These are phyloP conservation scores for Annona cherimola DNA, from an alignment of 164 flowering plant species.

Conservation along the genomic window DNA sequence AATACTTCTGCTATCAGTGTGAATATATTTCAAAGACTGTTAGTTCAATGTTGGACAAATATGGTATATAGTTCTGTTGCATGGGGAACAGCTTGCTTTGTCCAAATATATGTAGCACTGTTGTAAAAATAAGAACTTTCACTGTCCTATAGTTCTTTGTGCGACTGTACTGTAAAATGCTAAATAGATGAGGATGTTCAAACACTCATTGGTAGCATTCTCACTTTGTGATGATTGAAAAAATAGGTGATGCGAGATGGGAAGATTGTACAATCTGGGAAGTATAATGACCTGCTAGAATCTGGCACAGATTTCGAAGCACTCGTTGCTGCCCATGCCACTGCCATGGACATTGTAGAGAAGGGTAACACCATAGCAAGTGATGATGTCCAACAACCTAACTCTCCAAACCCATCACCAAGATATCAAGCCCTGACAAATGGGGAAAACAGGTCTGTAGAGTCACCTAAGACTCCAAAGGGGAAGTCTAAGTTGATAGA, in stretches of 20 bases:
- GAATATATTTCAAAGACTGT: no score
- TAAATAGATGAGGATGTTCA: no score
- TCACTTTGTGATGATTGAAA: background rate
- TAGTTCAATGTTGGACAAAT: no score
- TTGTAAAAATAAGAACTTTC: background rate
- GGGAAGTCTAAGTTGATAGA: constrained; percentile 66
- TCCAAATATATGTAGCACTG: background rate
- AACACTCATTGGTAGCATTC: background rate
- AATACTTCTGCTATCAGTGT: no score
- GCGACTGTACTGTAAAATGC: background rate
- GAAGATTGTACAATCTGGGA: constrained; percentile 87
- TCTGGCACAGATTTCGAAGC: constrained; percentile 67
- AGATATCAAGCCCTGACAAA: constrained; percentile 28
- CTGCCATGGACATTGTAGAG: constrained; percentile 90
- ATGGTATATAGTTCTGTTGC: background rate
- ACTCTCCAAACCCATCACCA: constrained; percentile 19
- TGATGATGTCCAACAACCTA: constrained; percentile 23
- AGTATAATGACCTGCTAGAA: constrained; percentile 52
- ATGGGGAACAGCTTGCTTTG: background rate
- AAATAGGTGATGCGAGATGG: constrained; percentile 96
- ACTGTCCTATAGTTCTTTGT: background rate
- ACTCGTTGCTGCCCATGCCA: constrained; percentile 85
- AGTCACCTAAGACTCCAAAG: constrained; percentile 28
- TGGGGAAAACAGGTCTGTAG: constrained; percentile 36
- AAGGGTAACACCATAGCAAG: constrained; percentile 14